Conservation (phyloP, 257 asterid genomes). For the Fraxinus excelsior region DNA sequence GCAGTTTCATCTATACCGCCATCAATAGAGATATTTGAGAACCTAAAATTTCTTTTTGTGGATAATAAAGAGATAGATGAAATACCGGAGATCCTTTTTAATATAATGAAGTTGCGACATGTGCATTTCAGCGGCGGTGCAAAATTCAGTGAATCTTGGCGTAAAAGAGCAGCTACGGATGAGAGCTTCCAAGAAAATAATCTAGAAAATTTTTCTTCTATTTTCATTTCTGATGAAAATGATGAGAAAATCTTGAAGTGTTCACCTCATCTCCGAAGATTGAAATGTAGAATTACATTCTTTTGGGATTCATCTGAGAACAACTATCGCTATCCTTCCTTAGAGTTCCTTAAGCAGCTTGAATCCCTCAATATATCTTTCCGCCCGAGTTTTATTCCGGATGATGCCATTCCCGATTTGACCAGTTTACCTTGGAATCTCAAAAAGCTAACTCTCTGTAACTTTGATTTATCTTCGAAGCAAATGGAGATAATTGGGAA, state of each 20-base stretch:
- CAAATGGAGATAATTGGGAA: conserved; percentile 14
- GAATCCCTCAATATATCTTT: conserved; percentile 3
- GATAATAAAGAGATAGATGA: neutral
- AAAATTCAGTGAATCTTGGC: neutral
- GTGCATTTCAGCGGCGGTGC: neutral
- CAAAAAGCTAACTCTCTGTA: conserved; percentile 16
- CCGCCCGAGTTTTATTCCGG: too few relatives aligned
- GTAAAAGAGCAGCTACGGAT: neutral
- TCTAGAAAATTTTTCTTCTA: conserved; percentile 19
- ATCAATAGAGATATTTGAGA: neutral
- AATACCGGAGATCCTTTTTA: neutral
- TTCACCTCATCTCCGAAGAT: conserved; percentile 20
- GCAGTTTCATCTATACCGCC: neutral
- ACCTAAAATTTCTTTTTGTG: conserved; percentile 8
- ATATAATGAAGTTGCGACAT: neutral
- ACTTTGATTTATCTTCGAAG: neutral
- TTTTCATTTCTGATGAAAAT: neutral
- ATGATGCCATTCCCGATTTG: neutral
- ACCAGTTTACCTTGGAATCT: conserved; percentile 14
- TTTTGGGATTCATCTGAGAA: too few relatives aligned
- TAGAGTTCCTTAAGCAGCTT: conserved; percentile 15
- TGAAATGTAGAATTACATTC: neutral
- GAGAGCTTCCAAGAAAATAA: neutral
- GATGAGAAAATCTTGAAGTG: conserved; percentile 29
- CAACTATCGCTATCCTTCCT: conserved; percentile 12